Conservation (phyloP, 208 protist genomes). For the Crithidia mellificae region DNA sequence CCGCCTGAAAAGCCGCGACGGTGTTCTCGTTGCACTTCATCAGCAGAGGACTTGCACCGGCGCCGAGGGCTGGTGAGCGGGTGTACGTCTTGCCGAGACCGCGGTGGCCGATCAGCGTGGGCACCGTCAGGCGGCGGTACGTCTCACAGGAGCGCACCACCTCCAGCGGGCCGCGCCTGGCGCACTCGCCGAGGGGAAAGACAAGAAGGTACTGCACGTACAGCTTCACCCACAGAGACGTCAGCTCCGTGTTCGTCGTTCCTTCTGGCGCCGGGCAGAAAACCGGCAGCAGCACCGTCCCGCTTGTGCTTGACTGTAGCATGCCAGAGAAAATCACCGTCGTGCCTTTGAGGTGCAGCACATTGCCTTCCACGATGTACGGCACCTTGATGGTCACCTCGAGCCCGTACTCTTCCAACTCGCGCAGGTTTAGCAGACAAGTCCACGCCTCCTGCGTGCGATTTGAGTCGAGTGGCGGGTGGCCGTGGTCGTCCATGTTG, state of each 20-base stretch:
- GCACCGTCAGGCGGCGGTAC: slow-evolving; percentile 47
- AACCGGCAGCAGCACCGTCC: slow-evolving; percentile 37
- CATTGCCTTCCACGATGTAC: slow-evolving; percentile 11
- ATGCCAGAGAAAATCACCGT: slow-evolving; percentile 45
- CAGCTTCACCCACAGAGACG: slow-evolving; percentile 49
- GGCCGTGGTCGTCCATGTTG: slow-evolving; percentile 20
- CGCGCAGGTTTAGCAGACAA: slow-evolving; percentile 35
- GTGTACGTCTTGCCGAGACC: slow-evolving; percentile 84
- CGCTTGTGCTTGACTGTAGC: slow-evolving; percentile 43
- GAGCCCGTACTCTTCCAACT: slow-evolving; percentile 41
- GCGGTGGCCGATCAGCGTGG: slow-evolving; percentile 76
- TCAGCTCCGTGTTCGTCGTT: slow-evolving; percentile 17
- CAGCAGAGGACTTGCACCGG: slow-evolving; percentile 21
- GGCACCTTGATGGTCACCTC: slow-evolving; percentile 48
- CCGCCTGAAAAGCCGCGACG: slow-evolving; percentile 68
- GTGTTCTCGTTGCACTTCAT: slow-evolving; percentile 80
- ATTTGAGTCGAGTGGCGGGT: slow-evolving; percentile 26
- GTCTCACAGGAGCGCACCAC: slow-evolving; percentile 66
- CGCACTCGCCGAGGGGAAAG: slow-evolving; percentile 41
- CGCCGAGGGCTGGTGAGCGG: slow-evolving; percentile 18
- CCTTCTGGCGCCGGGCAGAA: slow-evolving; percentile 25
- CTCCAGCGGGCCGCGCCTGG: slow-evolving; percentile 42
- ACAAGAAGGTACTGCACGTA: slow-evolving; percentile 73
- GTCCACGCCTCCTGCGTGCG: slow-evolving; percentile 50
- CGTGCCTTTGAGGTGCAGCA: slow-evolving; percentile 29